Evolutionary conservation across 169 alveolate species (phyloP), one percentile per base, ranked within the genome.

Genomic region (Plasmodium inui): DNA sequence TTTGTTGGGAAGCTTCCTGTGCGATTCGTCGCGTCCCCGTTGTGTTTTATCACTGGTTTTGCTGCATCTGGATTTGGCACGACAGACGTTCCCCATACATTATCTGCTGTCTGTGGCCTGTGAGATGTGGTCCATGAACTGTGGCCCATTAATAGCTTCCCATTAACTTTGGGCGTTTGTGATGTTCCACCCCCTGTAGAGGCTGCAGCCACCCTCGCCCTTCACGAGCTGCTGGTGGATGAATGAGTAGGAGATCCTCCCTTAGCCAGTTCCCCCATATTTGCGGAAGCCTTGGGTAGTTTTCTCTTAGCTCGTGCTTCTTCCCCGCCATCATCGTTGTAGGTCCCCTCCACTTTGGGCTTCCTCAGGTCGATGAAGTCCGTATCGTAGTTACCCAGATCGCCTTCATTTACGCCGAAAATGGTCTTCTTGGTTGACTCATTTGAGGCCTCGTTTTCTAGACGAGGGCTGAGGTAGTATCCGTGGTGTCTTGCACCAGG

Each of bases 371-470:
- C 78, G 26, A 14, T 44, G 34, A 81, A 81, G 37, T n/a, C 26
- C 10, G 37, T 73, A 26, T 81, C 88, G 26, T 37, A 81, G 32
- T 50, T 81, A 19, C 30, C 88, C 32, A 81, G 57, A 9, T 81
- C 78, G 0, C 50, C 88, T 44, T 81, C 74, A 28, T 53, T 39
- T 44, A 81, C 41, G 2, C 88, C 88, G 8, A 81, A 81, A 81
- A 50, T 53, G 22, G 10, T 50, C 57, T 81, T 50, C 19, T 70
- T 37, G 6, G 41, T 26, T 32, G 37, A 0, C 26, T 83, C 92
- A 4, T 61, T 41, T 7, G 41, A 14, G 61, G 37, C 0, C 26
- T 83, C 92, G 14, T 61, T 41, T 7, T 61, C 71, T 10, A 34
- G 8, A 37, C 8, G 41, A 1, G 61, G 44, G 39, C 10, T 41